These are phyloP conservation scores for Planoprotostelium fungivorum DNA, from an alignment of 78 protist genomes.

Conservation along the genomic window DNA sequence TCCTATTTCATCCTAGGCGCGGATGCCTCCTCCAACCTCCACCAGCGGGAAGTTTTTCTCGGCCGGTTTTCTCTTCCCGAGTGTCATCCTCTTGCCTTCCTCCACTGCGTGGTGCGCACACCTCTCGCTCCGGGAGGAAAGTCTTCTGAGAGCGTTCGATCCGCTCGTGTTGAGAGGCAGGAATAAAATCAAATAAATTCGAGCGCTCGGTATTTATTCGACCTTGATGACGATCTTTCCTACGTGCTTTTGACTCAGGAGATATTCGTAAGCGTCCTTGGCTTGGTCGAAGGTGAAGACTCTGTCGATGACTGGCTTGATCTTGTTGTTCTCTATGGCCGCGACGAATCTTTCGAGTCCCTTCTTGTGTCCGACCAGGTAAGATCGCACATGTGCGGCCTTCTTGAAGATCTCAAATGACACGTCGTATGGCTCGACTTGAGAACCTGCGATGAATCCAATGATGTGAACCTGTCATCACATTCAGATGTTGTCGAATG, in stretches of 20 bases:
- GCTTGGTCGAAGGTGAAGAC: slow-evolving; percentile 5
- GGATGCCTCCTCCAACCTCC: too few species aligned
- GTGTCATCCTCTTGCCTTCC: too few species aligned
- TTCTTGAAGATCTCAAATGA: slow-evolving; percentile 6
- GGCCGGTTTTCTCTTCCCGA: too few species aligned
- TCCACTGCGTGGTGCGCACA: too few species aligned
- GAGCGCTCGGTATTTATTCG: too few species aligned
- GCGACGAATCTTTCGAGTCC: slow-evolving; percentile 9
- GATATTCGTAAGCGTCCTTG: background rate
- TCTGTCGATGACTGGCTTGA: slow-evolving; percentile 10
- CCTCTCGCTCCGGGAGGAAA: too few species aligned
- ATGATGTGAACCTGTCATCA: slow-evolving; percentile 3
- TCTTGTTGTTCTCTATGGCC: slow-evolving; percentile 9
- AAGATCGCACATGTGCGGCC: slow-evolving; percentile 4
- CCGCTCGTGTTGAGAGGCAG: too few species aligned
- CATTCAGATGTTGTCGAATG: background rate
- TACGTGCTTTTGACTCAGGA: slow-evolving; percentile 9
- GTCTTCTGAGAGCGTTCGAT: too few species aligned
- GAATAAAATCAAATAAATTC: too few species aligned
- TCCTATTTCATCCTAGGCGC: too few species aligned
- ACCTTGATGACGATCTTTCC: slow-evolving; percentile 21
- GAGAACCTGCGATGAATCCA: slow-evolving; percentile 11
- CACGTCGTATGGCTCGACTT: background rate
- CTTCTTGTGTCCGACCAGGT: slow-evolving; percentile 11
- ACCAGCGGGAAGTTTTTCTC: too few species aligned